Percentiles rank a stretch among this genome's conserved stretches.
These are phyloP conservation scores for Trypanosoma boissoni DNA, from an alignment of 208 protist genomes.

Conservation along the genomic window DNA sequence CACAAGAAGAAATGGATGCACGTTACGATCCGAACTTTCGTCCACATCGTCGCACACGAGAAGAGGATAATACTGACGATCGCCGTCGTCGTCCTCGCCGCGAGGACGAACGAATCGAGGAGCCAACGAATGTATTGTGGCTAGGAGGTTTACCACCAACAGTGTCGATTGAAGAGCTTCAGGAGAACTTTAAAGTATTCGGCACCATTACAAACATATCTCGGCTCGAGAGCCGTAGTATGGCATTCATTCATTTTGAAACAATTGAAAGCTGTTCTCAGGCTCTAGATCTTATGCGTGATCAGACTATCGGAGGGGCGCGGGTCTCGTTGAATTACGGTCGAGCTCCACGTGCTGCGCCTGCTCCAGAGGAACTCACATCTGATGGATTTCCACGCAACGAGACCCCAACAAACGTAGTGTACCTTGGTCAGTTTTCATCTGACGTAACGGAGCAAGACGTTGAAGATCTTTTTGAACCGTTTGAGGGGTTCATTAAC, in stretches of 20 bases:
- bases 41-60: conserved; percentile 18
- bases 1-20: conserved; percentile 57
- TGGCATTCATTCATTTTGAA: conserved; percentile 87
- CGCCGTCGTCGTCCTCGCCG: conserved; percentile 36
- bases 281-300: conserved; percentile 74
- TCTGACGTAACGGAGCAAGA: conserved; percentile 57
- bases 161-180: conserved; percentile 64
- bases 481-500: conserved; percentile 87
- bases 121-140: conserved; percentile 81
- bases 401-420: conserved; percentile 79
- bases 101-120: conserved; percentile 50
- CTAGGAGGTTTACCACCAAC: conserved; percentile 68
- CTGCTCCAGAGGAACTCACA: background rate
- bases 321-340: conserved; percentile 86
- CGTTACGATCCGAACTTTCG: conserved; percentile 39
- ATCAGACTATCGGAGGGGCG: conserved; percentile 59
- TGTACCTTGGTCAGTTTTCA: conserved; percentile 81
- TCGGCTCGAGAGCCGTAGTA: conserved; percentile 57
- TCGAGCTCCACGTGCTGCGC: conserved; percentile 38
- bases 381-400: conserved; percentile 52
- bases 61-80: conserved; percentile 24
- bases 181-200: conserved; percentile 78
- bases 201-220: conserved; percentile 65
- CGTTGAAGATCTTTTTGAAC: conserved; percentile 62
- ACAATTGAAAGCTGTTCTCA: conserved; percentile 78